Evolutionary conservation across 2,329 filamentous ascomycete genomes (phyloP), one percentile per base, ranked within the genome.

Genomic region (Paraconiothyrium brasiliense): DNA sequence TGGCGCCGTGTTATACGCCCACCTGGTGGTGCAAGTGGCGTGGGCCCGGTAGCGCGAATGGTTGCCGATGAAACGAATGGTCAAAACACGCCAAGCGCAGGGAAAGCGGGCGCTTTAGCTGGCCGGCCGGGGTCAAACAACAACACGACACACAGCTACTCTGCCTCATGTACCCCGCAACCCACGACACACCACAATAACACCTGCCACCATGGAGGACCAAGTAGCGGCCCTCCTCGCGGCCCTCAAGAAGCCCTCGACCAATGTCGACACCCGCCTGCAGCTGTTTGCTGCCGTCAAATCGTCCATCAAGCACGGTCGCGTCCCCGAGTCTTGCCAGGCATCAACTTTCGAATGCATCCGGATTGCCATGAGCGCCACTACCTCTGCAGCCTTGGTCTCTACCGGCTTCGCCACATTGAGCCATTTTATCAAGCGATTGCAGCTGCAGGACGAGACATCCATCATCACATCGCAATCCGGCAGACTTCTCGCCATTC

Each of bases 271-370:
- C 71, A 80, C 84, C 55, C 93, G 93, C 76, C 85, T 93, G 66
- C 84, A 87, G 66, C 86, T 87, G 57, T 87, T 97, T 70, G 92
- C 89, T 62, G 85, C 83, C 71, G 84, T 94, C 79, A 97, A 97
- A 81, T 93, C 92, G 47, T 87, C 89, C 77, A 97, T 97, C 84
- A 97, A 97, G 79, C 93, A 97, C 79, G 90, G 92, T 76, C 93
- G 93, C 82, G 92, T 97, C 49, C 92, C 93, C 63, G 92, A 96
- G 67, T 80, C 81, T 58, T 86, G 86, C 71, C 86, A 96, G 70
- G 81, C 87, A 30, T 84, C 87, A 60, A 87, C 97, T 66, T 96
- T 97, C 80, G 93, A 97, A 63, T 92, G 90, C 66, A 84, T 96
- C 72, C 90, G 90, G 65, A 82, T 89, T 57, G 91, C 92, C 62